Percentiles rank a stretch among this genome's conserved stretches.
Conservation (phyloP, 768 basidiomycete genomes). For the Leccinum olivaceopallidum region DNA sequence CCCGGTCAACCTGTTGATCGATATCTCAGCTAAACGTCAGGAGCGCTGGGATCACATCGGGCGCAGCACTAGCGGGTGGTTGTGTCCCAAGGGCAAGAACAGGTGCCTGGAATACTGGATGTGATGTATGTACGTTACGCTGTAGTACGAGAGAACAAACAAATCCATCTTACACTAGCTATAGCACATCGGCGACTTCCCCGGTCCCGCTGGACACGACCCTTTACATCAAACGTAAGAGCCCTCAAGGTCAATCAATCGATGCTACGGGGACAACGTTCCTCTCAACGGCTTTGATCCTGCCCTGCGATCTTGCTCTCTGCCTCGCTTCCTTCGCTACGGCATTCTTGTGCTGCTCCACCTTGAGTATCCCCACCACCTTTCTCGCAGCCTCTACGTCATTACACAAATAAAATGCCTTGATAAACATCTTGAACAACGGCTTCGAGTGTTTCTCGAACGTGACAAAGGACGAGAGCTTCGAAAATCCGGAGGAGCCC, state of each 20-base stretch:
- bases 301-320: conserved; percentile 24
- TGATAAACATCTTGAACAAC: conserved; percentile 73
- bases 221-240: background rate
- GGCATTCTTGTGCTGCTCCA: conserved; percentile 28
- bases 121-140: background rate
- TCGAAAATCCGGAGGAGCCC: conserved; percentile 34
- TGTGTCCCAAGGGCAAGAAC: background rate
- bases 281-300: conserved; percentile 12
- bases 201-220: background rate
- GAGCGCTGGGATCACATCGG: no score
- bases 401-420: conserved; percentile 54
- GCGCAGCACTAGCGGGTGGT: no score
- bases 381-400: conserved; percentile 54
- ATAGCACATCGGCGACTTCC: background rate
- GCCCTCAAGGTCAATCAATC: conserved; percentile 7
- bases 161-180: background rate
- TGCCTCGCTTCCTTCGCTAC: conserved; percentile 15
- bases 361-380: conserved; percentile 57
- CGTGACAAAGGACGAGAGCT: conserved; percentile 44
- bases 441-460: conserved; percentile 64
- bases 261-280: conserved; percentile 2
- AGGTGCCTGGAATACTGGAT: background rate
- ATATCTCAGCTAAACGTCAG: no score
- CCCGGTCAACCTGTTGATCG: no score
- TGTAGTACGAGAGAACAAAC: background rate